Evolutionary conservation across 116 monocot species (phyloP), one percentile per base, ranked within the genome.

Genomic region (Phalaenopsis hybrid): DNA sequence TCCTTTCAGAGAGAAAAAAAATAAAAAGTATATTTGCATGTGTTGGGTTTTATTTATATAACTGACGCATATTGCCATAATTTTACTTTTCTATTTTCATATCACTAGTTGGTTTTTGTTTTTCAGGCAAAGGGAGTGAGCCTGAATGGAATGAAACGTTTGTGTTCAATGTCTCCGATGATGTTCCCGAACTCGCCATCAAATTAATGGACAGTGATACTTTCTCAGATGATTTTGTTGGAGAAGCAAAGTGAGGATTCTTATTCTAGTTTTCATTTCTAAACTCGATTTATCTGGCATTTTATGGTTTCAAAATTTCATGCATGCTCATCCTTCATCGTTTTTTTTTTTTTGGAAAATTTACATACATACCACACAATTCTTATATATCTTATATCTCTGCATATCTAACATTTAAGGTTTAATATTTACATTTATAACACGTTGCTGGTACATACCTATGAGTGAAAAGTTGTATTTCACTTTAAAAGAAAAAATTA

Each of bases 91-190:
- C 41, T 72, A 16, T 13, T 41, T 70, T 70, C 70, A 70, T 70
- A 10, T 4, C 16, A 41, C 37, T 41, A 41, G 11, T 28, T 48
- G 21, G 5, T 75, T 17, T 79, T 78, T 61, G 55, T 55, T 55
- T 44, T 84, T 17, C 76, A 87, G 90, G 79, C 45, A 81, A 83
- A 51, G 90, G 90, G 57, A 82, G 77, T 59, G 83, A 90, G 28
- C 90, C 90, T 20, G 87, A 87, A 84, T 90, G 90, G 90, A 87
- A 90, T 12, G 90, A 90, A 83, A 90, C 81, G 58, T 90, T 90
- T 57, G 61, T 85, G 5, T 90, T 90, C 81, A 87, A 78, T 25
- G 79, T 90, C 25, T 79, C 90, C 23, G 84, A 80, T 52, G 75
- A 59, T 70, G 44, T 79, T 48, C 4, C 79, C 18, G 81, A 90